Evolutionary conservation across 2,329 filamentous ascomycete genomes (phyloP), one percentile per base, ranked within the genome.

Genomic region (Talaromyces funiculosus): DNA sequence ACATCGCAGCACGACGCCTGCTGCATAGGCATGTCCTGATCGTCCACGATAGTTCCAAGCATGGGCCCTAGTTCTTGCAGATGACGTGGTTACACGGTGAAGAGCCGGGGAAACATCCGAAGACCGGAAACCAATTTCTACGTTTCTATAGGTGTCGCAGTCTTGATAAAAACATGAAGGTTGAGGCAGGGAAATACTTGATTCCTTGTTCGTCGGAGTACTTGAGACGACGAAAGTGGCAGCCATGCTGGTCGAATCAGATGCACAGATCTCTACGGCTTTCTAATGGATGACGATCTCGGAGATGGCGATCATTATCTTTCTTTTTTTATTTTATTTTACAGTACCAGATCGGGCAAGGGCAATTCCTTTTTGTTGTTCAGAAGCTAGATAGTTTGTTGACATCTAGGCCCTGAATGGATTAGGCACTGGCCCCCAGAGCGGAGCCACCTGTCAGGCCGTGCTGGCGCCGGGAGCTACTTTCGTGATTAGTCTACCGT

Each of bases 11-110:
- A 49, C 42, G 42, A 29, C 42, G 14, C 18, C 35, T 16, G 38
- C 24, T 38, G 42, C 55, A 29, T 29, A 49, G 24, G n/a, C 43
- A 22, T 7, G 40, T 57, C 16, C 55, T 57, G 55, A 57, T 49
- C 55, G 18, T n/a, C 20, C 55, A 8, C 29, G 40, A 49, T 47
- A 10, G 12, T 57, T 37, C 18, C 42, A 26, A 35, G 31, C 55
- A 57, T 57, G n/a, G 55, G 42, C 55, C 29, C 29, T 47, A 18
- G 24, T 49, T 57, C 31, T 38, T 57, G 55, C 42, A 57, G 55
- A 57, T 49, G 55, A 49, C 31, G 42, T 57, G 54, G 55, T 57
- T 49, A 57, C 42, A 57, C 55, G 29, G 47, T 10, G 8, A 49
- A 35, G 40, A 33, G 16, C 24, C 9, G 9, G 24, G 24, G 18